A percentile compares a stretch with the other conserved stretches of the same genome.
These are phyloP conservation scores for Colletotrichum sublineola DNA, from an alignment of 2,329 filamentous ascomycete species.

Conservation along the genomic window DNA sequence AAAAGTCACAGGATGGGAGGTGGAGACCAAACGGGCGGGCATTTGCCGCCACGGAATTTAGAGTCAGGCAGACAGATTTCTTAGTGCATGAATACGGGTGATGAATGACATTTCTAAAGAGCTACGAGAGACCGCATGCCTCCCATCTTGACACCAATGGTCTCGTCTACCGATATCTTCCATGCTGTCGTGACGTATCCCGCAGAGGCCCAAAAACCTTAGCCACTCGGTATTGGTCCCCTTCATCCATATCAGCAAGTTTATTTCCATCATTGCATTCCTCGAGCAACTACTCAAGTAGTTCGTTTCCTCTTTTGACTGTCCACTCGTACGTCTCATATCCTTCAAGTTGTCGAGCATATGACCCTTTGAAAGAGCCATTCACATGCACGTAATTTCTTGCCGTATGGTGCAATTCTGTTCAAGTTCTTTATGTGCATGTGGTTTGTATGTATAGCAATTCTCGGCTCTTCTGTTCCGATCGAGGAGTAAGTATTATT, in stretches of 20 bases:
- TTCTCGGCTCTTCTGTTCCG: neutral
- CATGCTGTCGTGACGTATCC: neutral
- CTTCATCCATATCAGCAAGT: neutral
- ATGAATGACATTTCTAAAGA: neutral
- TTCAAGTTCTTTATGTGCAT: neutral
- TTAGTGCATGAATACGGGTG: neutral
- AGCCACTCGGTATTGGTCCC: no score
- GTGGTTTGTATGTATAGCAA: neutral
- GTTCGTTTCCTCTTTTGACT: neutral
- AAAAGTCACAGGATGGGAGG: neutral
- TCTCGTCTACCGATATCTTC: neutral
- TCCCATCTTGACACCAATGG: no score
- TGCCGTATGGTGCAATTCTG: no score
- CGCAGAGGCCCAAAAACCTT: neutral
- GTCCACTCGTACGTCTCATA: no score
- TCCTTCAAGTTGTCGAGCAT: neutral
- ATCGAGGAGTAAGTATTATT: neutral
- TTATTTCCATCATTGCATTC: no score
- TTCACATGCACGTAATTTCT: neutral
- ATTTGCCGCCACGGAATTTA: neutral
- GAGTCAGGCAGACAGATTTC: neutral
- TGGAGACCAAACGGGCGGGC: neutral
- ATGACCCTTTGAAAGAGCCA: neutral
- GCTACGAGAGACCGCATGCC: neutral
- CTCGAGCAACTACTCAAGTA: neutral